Evolutionary conservation across 805 yeast genomes (phyloP), one percentile per base, ranked within the genome.

Genomic region (Teunomyces aglyptinius): DNA sequence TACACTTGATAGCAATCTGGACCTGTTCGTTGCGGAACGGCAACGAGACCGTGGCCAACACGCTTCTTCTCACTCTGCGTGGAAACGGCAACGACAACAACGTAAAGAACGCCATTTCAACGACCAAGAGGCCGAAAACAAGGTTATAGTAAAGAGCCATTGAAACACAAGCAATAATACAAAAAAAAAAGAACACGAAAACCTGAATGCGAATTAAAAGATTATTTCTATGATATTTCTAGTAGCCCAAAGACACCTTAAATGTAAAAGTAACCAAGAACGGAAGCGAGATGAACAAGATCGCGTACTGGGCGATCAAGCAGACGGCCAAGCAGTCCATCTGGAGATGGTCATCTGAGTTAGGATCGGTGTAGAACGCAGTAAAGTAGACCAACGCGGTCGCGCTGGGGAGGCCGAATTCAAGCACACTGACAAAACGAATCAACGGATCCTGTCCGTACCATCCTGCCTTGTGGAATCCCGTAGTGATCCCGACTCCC

Each of bases 371-470:
- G 64, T 85, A 88, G 59, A 89, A 83, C 2, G 96, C 92, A 2
- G 98, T 91, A 53, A 91, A 76, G 64, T 90, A 92, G 12, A 92
- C 84, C 58, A 89, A 84, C 0, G 94, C 77, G 0, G 97, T 92
- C 0, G 97, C 95, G 43, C 88, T 84, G 0, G 98, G 98, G 48
- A 89, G 77, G 0, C 92, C 85, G 62, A 83, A 86, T 10, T 84
- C 81, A 26, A 91, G 71, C 27, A 86, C 84, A 58, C 86, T 75
- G 4, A 91, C 84, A 57, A 92, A 85, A 36, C 85, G 76, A 8
- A 89, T 76, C 50, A 89, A 76, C 5, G 67, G 61, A 53, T 85
- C 83, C 6, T 72, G 82, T 11, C 67, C 72, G 46, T 85, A 75
- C 86, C 94, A 83, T 1, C 86, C 85, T 22, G 82, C 77, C 11